Evolutionary conservation across 2,329 filamentous ascomycete species (phyloP).

Genomic region (Ascochyta clinopodiicola): DNA sequence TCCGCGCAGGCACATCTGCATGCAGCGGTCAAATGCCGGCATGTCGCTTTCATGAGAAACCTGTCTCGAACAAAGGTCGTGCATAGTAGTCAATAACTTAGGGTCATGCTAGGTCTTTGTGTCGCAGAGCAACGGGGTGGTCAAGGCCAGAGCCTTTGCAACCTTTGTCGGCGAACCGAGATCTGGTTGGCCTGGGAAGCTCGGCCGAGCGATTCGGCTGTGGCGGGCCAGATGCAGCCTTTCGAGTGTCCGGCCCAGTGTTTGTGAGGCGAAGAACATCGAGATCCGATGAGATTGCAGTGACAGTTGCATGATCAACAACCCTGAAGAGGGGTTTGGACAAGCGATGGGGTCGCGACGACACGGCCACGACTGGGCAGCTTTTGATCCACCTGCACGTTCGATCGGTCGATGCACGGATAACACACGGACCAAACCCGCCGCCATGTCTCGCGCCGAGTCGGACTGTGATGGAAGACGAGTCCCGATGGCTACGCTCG

Average conservation of each 20-base stretch:
- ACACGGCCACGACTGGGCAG: neutral
- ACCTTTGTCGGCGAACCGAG: neutral
- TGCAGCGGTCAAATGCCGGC: neutral
- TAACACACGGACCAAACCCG: slow-evolving; percentile 4
- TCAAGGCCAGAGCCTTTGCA: neutral
- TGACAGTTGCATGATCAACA: neutral
- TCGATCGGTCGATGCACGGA: slow-evolving; percentile 7
- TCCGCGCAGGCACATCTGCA: neutral
- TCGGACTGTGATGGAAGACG: slow-evolving; percentile 4
- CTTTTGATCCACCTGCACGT: neutral
- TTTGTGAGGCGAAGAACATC: neutral
- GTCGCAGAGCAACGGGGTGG: neutral
- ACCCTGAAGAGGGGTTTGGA: neutral
- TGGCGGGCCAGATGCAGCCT: neutral
- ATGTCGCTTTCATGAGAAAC: slow-evolving; percentile 1
- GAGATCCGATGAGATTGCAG: neutral
- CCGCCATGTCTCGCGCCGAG: slow-evolving; percentile 9
- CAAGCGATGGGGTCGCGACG: neutral
- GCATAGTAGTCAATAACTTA: neutral
- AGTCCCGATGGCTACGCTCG: slow-evolving; percentile 1
- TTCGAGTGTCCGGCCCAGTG: neutral
- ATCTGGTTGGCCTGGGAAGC: neutral
- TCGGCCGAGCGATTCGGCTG: neutral
- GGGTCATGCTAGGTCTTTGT: neutral
- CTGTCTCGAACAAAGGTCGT: neutral